Evolutionary conservation across 2,329 filamentous ascomycete genomes (phyloP).

Genomic region (Diaporthe capsici): DNA sequence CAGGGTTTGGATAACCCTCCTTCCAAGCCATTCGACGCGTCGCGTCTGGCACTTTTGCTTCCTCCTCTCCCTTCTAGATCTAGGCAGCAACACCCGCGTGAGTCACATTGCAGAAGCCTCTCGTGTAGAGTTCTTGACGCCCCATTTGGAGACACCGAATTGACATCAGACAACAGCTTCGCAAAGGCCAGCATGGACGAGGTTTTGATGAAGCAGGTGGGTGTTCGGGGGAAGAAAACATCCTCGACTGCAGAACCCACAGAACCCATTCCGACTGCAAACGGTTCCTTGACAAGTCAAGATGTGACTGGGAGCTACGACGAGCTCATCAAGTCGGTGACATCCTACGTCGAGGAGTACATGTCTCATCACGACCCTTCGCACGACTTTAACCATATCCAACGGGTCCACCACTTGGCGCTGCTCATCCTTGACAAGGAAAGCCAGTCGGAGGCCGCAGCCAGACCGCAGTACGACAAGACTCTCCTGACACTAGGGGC

Average conservation of each 20-base stretch:
- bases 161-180: neutral
- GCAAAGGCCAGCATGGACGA: slow-evolving; percentile 1
- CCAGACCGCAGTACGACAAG: slow-evolving; percentile 56
- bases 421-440: slow-evolving; percentile 72
- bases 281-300: neutral
- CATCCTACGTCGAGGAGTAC: slow-evolving; percentile 76
- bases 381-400: slow-evolving; percentile 89
- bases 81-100: neutral
- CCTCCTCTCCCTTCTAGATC: neutral
- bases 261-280: neutral
- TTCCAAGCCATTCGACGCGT: neutral
- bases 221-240: neutral
- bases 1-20: slow-evolving; percentile 15
- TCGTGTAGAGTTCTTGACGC: neutral
- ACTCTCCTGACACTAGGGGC: slow-evolving; percentile 77
- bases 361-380: slow-evolving; percentile 87
- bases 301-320: neutral
- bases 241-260: neutral
- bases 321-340: slow-evolving; percentile 66
- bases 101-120: neutral
- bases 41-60: neutral
- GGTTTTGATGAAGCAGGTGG: slow-evolving; percentile 18
- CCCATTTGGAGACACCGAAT: neutral
- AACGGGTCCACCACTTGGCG: slow-evolving; percentile 81
- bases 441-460: slow-evolving; percentile 43